Evolutionary conservation across 2,329 filamentous ascomycete genomes (phyloP), one percentile per base, ranked within the genome.

Genomic region (Orbilia blumenaviensis): DNA sequence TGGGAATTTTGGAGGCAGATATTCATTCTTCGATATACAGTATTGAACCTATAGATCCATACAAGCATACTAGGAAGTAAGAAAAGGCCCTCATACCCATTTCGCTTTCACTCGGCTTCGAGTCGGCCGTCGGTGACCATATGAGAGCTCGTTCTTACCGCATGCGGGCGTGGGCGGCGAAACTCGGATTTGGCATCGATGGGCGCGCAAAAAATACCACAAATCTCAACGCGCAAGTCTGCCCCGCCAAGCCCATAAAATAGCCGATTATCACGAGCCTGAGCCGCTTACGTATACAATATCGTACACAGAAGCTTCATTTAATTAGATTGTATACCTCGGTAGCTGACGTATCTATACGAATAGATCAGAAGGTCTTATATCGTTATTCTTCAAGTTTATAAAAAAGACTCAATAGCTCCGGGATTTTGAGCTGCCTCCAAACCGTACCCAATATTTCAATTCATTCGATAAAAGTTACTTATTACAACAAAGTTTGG

Each of bases 251-350:
- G 52, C 29, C 25, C 10, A 56, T 18, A 9, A 18, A 36, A 25
- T 56, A 56, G 29, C 52, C 52, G 52, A 38, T 18, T 56, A 36
- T 56, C 52, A 38, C 52, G 52, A 56, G 32, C 52, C 18, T 38
- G 29, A 4, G 52, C 52, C 32, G 52, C 14, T 56, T 56, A 38
- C 29, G 52, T 56, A 56, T 56, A 56, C 18, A 12, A 32, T 9
- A 56, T 56, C 52, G 32, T 56, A 56, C 18, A 56, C 32, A 38
- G n/a, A n/a, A n/a, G 23, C 18, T 56, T 38, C 18, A 38, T 56
- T 36, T 25, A 32, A 21, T 56, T 3, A 38, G 25, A 16, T 36
- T 56, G 21, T 12, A 54, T 56, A 38, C 52, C 32, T 56, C 52
- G 48, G 32, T 56, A 56, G 52, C 52, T 56, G 21, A 56, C 52